phyloP scores from a whole-genome alignment of 1,139 yeast genomes.

The Kodamaea derodonti region DNA sequence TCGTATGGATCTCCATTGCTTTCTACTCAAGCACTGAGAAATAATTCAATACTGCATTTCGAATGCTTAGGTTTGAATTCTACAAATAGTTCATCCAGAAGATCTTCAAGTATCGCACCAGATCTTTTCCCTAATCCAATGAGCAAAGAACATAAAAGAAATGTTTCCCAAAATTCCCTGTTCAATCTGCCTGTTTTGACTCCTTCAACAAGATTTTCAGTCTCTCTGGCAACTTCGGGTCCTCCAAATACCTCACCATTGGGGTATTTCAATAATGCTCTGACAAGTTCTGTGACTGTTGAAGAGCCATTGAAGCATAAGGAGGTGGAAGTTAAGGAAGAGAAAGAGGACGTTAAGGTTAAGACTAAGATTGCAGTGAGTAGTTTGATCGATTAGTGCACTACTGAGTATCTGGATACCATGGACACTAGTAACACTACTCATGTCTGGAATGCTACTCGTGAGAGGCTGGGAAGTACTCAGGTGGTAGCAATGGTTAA shows the following conservation, averaged over 20 bases:
- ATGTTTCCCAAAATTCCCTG: constrained; percentile 26
- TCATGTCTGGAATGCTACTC: no score
- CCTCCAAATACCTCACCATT: constrained; percentile 9
- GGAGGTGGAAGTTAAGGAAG: constrained; percentile 4
- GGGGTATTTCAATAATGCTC: constrained; percentile 8
- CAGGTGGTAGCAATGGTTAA: no score
- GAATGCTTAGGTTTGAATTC: constrained; percentile 26
- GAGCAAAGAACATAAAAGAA: constrained; percentile 21
- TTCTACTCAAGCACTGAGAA: constrained; percentile 29
- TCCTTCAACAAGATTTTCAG: constrained; percentile 26
- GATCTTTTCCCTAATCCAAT: constrained; percentile 40
- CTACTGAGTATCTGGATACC: no score
- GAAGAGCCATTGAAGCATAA: constrained; percentile 5
- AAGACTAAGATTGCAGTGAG: constrained; percentile 24
- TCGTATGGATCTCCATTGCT: constrained; percentile 30
- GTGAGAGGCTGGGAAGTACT: no score
- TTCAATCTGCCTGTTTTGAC: constrained; percentile 29
- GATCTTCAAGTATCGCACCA: constrained; percentile 36
- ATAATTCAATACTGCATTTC: constrained; percentile 35
- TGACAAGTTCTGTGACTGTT: constrained; percentile 4
- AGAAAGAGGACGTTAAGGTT: constrained; percentile 4
- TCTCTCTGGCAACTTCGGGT: constrained; percentile 23
- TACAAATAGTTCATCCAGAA: constrained; percentile 29
- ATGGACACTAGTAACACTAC: no score
- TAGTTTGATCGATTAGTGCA: constrained; percentile 25